Conservation (phyloP, 139 green algal species). For the Coccomyxa sp. region DNA sequence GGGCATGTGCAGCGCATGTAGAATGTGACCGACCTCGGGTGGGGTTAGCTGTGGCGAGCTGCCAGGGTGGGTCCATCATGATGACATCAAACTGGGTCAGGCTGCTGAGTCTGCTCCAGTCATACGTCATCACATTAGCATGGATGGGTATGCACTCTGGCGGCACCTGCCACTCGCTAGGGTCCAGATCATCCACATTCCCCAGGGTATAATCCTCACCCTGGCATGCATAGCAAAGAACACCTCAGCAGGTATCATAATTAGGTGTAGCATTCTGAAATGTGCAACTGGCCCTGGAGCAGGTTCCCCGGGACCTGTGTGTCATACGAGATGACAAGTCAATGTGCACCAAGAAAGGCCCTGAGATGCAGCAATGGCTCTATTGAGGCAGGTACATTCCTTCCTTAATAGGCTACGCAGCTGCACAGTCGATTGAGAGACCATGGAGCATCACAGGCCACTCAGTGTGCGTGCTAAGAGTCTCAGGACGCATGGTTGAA, state of each 20-base stretch:
- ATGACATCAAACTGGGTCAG: slow-evolving; percentile 64
- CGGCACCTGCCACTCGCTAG: slow-evolving; percentile 68
- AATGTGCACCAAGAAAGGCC: background rate
- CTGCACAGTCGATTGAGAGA: no score
- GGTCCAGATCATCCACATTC: slow-evolving; percentile 74
- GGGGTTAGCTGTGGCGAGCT: slow-evolving; percentile 91
- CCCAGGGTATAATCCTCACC: slow-evolving; percentile 52
- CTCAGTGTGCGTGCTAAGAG: no score
- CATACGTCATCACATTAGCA: slow-evolving; percentile 86
- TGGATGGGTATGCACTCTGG: slow-evolving; percentile 87
- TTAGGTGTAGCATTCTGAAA: background rate
- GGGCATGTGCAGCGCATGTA: background rate
- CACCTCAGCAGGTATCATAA: background rate
- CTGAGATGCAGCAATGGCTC: background rate
- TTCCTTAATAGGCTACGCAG: background rate
- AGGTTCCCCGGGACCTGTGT: no score
- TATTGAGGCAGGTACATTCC: no score
- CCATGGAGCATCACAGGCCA: no score
- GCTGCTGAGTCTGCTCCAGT: slow-evolving; percentile 64
- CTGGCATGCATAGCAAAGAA: slow-evolving; percentile 21
- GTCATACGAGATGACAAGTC: background rate
- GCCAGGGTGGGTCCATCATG: slow-evolving; percentile 96
- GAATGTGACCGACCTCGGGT: slow-evolving; percentile 47
- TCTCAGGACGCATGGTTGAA: no score
- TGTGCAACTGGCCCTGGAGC: background rate